phyloP scores from a whole-genome alignment of 306 rosid species.

The Morella rubra region DNA sequence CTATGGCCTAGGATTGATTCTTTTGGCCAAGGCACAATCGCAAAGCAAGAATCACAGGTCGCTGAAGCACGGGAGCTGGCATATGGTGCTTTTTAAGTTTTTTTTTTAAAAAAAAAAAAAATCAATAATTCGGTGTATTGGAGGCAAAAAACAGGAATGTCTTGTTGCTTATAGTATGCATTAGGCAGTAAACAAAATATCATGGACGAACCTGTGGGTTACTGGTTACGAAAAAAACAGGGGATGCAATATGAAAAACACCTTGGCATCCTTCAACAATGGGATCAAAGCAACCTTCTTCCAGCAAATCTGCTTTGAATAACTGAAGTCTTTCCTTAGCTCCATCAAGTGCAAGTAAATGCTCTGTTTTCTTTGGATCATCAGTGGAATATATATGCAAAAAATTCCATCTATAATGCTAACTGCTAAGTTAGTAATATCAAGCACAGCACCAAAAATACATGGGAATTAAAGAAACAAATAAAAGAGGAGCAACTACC shows the following conservation, averaged over 20 bases:
- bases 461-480: no score
- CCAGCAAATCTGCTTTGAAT: slow-evolving; percentile 31
- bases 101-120: no score
- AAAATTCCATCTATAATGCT: no score
- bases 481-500: no score
- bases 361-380: slow-evolving; percentile 23
- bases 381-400: slow-evolving; percentile 5
- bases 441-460: no score
- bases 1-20: no score
- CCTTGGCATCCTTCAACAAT: slow-evolving; percentile 32
- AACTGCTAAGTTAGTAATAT: no score
- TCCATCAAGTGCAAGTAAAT: slow-evolving; percentile 25
- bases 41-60: not conserved
- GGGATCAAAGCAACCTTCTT: slow-evolving; percentile 36
- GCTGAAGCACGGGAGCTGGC: not conserved
- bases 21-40: not conserved
- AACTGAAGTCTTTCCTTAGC: slow-evolving; percentile 37
- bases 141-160: no score
- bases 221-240: slow-evolving; percentile 2
- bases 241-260: slow-evolving; percentile 43
- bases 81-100: no score
- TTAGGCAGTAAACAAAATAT: not conserved
- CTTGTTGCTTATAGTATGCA: no score
- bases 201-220: slow-evolving; percentile 29
- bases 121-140: no score